phyloP scores from a whole-genome alignment of 1,284 basidiomycete species.

The Xanthoconium separans region DNA sequence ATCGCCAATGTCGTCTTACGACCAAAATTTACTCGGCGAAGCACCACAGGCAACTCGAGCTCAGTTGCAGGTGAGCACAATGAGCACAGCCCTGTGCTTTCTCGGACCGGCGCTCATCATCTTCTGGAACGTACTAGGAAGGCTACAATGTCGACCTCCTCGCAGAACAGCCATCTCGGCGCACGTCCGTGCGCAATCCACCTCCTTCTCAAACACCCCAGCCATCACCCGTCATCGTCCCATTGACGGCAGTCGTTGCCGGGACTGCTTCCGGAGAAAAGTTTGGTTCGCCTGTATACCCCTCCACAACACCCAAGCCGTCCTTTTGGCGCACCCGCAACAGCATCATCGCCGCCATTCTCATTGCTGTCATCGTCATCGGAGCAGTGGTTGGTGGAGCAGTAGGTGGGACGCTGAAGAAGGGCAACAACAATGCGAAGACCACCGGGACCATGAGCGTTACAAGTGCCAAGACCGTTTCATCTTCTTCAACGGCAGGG shows the following conservation, averaged over 20 bases:
- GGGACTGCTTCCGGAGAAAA: constrained; percentile 24
- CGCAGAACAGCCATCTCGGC: constrained; percentile 24
- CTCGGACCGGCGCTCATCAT: background rate
- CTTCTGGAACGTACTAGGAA: constrained; percentile 37
- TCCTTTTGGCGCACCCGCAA: constrained; percentile 35
- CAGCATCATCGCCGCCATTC: constrained; percentile 38
- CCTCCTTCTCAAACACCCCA: constrained; percentile 11
- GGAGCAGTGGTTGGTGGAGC: constrained; percentile 60
- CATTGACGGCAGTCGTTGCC: constrained; percentile 2
- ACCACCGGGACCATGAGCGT: background rate
- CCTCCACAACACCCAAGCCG: constrained; percentile 1
- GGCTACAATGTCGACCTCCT: constrained; percentile 54
- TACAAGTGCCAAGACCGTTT: no score
- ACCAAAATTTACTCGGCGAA: constrained; percentile 42
- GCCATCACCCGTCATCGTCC: background rate
- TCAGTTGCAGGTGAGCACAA: constrained; percentile 41
- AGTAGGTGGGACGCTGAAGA: constrained; percentile 50
- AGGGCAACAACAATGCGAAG: constrained; percentile 18
- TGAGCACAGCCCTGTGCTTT: constrained; percentile 7
- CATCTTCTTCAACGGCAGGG: background rate
- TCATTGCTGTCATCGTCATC: constrained; percentile 43
- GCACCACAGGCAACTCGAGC: constrained; percentile 46
- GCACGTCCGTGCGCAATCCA: constrained; percentile 15
- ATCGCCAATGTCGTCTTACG: constrained; percentile 38
- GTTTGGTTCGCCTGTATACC: background rate